Evolutionary conservation across 176 grass and related monocot species (phyloP).

Genomic region (Oryza glaberrima): DNA sequence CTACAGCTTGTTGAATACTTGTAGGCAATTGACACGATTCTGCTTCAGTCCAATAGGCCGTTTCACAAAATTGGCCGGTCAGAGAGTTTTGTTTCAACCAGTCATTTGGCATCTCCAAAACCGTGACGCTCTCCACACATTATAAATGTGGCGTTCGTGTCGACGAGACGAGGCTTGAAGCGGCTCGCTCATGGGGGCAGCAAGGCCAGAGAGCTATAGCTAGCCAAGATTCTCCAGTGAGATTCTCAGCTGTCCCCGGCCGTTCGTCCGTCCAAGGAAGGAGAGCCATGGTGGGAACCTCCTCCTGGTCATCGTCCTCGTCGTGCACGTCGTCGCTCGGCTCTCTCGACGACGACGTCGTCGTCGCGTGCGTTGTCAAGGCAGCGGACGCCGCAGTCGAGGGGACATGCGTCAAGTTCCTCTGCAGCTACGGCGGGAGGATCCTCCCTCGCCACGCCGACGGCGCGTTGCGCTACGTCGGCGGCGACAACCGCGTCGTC

Average conservation of each 20-base stretch:
- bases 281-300: slow-evolving; percentile 13
- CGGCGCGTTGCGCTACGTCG: slow-evolving; percentile 77
- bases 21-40: too few species aligned
- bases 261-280: neutral
- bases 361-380: slow-evolving; percentile 18
- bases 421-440: slow-evolving; percentile 82
- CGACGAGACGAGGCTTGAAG: too few species aligned
- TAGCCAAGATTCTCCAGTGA: too few species aligned
- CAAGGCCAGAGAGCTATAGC: too few species aligned
- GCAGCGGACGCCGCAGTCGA: neutral
- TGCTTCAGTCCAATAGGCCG: too few species aligned
- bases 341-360: slow-evolving; percentile 27
- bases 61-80: too few species aligned
- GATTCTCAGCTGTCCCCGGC: neutral
- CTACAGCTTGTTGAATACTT: too few species aligned
- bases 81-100: too few species aligned
- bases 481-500: slow-evolving; percentile 77
- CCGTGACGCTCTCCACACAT: too few species aligned
- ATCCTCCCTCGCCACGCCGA: slow-evolving; percentile 79
- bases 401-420: slow-evolving; percentile 56
- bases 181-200: too few species aligned
- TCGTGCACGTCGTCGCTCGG: slow-evolving; percentile 39
- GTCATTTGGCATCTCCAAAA: too few species aligned
- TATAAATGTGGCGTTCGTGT: too few species aligned
- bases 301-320: slow-evolving; percentile 44